Evolutionary conservation across 371 early-diverging fungal species (phyloP).

Genomic region (Mucor plumbeus): DNA sequence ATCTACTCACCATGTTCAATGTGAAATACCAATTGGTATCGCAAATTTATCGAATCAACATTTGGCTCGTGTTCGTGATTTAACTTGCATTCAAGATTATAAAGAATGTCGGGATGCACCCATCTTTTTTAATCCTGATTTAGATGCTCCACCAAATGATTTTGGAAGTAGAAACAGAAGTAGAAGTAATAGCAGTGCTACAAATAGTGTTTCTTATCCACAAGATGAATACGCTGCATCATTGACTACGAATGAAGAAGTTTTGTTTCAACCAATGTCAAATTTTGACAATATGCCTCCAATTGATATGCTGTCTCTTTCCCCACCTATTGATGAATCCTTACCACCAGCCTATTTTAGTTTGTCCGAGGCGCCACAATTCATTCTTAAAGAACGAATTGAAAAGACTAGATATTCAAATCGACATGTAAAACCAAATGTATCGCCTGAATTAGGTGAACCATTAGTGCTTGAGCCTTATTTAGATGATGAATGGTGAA

Average conservation of each 20-base stretch:
- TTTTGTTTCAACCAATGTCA: not conserved
- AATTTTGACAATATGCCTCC: not conserved
- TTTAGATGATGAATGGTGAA: not conserved
- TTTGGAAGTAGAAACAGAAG: not conserved
- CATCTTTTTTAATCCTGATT: constrained; percentile 19
- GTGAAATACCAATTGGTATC: constrained; percentile 22
- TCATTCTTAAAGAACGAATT: constrained; percentile 20
- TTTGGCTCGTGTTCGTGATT: constrained; percentile 16
- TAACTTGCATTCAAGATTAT: constrained; percentile 22
- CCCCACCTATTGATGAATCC: not conserved
- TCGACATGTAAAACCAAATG: constrained; percentile 19
- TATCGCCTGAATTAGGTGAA: constrained; percentile 22
- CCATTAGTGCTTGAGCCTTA: constrained; percentile 15
- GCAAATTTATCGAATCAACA: constrained; percentile 25
- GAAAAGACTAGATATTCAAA: constrained; percentile 25
- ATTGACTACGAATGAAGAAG: not conserved
- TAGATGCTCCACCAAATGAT: constrained; percentile 19
- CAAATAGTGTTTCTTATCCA: not conserved
- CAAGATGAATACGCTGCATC: not conserved
- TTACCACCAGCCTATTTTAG: constrained; percentile 23
- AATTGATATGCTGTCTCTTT: not conserved
- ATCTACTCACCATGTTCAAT: not conserved
- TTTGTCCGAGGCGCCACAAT: constrained; percentile 11
- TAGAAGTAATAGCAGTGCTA: not conserved
- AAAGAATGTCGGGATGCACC: constrained; percentile 21